Percentiles rank a stretch among this genome's conserved stretches.
phyloP scores from a whole-genome alignment of 441 rosid species.

The Pelargonium cotyledonis region DNA sequence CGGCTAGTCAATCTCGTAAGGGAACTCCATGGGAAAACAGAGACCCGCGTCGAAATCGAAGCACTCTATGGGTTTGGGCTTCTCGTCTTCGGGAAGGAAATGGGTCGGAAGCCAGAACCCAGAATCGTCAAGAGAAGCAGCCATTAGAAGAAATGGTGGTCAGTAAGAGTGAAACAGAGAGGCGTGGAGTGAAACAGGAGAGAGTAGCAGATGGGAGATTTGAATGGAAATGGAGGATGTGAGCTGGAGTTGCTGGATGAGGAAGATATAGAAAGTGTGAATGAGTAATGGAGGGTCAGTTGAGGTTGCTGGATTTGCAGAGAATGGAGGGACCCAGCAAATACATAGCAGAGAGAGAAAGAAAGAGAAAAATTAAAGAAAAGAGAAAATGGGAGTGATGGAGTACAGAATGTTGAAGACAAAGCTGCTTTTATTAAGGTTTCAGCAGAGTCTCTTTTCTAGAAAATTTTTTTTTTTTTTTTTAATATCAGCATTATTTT shows the following conservation, averaged over 20 bases:
- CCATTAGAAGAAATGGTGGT: constrained; percentile 21
- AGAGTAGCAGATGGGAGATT: background rate
- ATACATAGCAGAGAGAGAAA: background rate
- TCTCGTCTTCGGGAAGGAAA: background rate
- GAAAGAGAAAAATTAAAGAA: constrained; percentile 1
- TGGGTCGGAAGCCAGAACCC: constrained; percentile 24
- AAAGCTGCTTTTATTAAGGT: constrained; percentile 1
- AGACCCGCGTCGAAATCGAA: constrained; percentile 17
- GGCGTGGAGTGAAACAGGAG: constrained; percentile 7
- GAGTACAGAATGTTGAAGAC: constrained; percentile 1
- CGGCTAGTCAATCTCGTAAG: constrained; percentile 64
- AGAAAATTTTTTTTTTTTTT: background rate
- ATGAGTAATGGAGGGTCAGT: constrained; percentile 2
- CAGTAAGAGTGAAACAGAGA: too few species aligned
- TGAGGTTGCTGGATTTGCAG: constrained; percentile 15
- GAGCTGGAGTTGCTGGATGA: constrained; percentile 16
- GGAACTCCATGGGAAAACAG: constrained; percentile 65
- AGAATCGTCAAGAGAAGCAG: constrained; percentile 23
- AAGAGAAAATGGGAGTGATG: background rate
- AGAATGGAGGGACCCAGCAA: constrained; percentile 30
- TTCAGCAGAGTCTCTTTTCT: background rate
- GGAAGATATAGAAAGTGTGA: constrained; percentile 26
- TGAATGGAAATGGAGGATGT: constrained; percentile 5
- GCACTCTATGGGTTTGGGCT: background rate
- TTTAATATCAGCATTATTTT: background rate